Evolutionary conservation across 2,329 filamentous ascomycete species (phyloP).

Genomic region (Mycosphaerella sp.): DNA sequence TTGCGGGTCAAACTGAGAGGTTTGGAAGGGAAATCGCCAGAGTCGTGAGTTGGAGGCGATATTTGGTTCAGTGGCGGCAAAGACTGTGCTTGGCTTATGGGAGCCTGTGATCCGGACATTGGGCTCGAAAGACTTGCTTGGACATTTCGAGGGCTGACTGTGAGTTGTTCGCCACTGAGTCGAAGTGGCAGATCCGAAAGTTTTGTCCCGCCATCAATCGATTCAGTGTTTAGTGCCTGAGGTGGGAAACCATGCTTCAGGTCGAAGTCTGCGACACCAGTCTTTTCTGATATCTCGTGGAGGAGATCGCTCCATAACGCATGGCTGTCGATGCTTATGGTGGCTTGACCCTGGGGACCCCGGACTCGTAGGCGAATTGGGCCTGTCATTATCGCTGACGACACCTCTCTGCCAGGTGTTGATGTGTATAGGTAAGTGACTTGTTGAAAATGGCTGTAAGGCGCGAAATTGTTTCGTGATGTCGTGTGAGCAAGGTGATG

Average conservation of each 20-base stretch:
- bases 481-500: not conserved
- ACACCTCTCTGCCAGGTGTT: not conserved
- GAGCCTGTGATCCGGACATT: constrained; percentile 22
- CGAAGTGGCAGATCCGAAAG: constrained; percentile 54
- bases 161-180: constrained; percentile 62
- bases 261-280: constrained; percentile 60
- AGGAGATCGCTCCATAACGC: constrained; percentile 60
- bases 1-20: constrained; percentile 38
- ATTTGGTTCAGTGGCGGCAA: constrained; percentile 23
- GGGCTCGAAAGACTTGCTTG: constrained; percentile 33
- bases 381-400: constrained; percentile 12
- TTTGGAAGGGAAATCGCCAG: constrained; percentile 25
- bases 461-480: not conserved
- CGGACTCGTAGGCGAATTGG: constrained; percentile 69
- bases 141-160: constrained; percentile 48
- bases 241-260: constrained; percentile 83
- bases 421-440: not conserved
- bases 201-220: constrained; percentile 44
- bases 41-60: constrained; percentile 24
- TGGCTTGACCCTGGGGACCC: constrained; percentile 65
- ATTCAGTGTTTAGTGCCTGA: constrained; percentile 57
- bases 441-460: not conserved
- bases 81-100: constrained; percentile 20
- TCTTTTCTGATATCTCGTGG: constrained; percentile 55
- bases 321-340: constrained; percentile 60